A percentile compares a stretch with the other conserved stretches of the same genome.
These are phyloP conservation scores for Priceomyces carsonii DNA, from an alignment of 805 yeast genomes.

Conservation along the genomic window DNA sequence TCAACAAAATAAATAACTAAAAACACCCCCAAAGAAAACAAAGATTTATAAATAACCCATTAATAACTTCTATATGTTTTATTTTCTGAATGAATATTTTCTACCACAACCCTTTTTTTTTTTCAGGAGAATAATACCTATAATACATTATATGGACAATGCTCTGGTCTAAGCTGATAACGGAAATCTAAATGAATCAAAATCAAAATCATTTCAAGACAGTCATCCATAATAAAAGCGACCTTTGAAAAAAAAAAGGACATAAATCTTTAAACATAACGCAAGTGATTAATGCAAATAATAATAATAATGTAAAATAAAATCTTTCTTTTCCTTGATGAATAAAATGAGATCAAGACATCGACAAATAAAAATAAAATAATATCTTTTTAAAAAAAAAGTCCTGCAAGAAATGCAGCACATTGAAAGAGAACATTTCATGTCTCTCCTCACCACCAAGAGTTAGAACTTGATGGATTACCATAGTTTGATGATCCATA, in stretches of 20 bases:
- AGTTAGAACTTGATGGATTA: slow-evolving; percentile 34
- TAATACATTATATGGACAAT: slow-evolving; percentile 7
- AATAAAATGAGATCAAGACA: slow-evolving; percentile 24
- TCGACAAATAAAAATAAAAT: slow-evolving; percentile 16
- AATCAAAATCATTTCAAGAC: too few species aligned
- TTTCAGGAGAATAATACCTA: slow-evolving; percentile 10
- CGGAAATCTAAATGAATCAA: too few species aligned
- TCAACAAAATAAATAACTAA: slow-evolving; percentile 19
- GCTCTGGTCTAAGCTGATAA: slow-evolving; percentile 1
- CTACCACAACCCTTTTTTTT: slow-evolving; percentile 10
- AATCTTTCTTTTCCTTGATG: slow-evolving; percentile 21
- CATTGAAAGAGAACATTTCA: too few species aligned
- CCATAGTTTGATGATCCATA: slow-evolving; percentile 35
- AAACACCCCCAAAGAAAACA: slow-evolving; percentile 20
- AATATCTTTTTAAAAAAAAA: slow-evolving; percentile 10
- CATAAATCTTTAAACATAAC: slow-evolving; percentile 16
- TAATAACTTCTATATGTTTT: slow-evolving; percentile 21
- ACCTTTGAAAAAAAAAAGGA: slow-evolving; percentile 16
- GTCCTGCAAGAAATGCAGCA: too few species aligned
- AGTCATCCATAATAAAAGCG: slow-evolving; percentile 10
- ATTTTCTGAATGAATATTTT: slow-evolving; percentile 8
- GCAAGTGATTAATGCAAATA: slow-evolving; percentile 25
- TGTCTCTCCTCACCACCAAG: slow-evolving; percentile 47
- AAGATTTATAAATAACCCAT: slow-evolving; percentile 26
- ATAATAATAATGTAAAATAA: slow-evolving; percentile 10